These are phyloP conservation scores for Venturia asperata DNA, from an alignment of 2,329 filamentous ascomycete genomes.

Conservation along the genomic window DNA sequence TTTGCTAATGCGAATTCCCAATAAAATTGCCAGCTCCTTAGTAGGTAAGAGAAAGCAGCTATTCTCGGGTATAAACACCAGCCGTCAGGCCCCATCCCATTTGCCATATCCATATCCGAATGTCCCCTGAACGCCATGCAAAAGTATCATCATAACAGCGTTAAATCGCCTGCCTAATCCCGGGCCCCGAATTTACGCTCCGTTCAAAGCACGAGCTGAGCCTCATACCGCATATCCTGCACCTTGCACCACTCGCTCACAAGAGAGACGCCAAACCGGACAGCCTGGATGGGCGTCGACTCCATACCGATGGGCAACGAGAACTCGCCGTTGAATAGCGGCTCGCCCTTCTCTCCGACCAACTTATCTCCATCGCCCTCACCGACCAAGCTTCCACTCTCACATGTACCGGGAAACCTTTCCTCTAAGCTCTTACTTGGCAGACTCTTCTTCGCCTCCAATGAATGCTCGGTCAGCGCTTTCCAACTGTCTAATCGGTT, in stretches of 20 bases:
- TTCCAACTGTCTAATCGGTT: constrained; percentile 2
- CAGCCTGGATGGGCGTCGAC: constrained; percentile 39
- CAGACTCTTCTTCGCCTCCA: constrained; percentile 22
- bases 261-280: constrained; percentile 38
- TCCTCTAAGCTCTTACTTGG: constrained; percentile 34
- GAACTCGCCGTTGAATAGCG: constrained; percentile 32
- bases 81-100: not conserved
- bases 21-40: not conserved
- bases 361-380: constrained; percentile 25
- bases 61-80: constrained; percentile 14
- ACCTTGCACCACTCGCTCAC: constrained; percentile 36
- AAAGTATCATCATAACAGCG: constrained; percentile 9
- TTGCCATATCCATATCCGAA: not conserved
- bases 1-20: not conserved
- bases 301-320: constrained; percentile 36
- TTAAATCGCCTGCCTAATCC: not conserved
- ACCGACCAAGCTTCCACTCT: constrained; percentile 22
- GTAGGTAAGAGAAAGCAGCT: not conserved
- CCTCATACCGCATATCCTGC: constrained; percentile 19
- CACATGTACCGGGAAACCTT: constrained; percentile 23
- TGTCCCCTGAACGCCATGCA: not conserved
- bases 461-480: not conserved
- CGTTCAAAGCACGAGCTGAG: constrained; percentile 16
- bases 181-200: not conserved
- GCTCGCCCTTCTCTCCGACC: constrained; percentile 29